phyloP scores from a whole-genome alignment of 805 yeast species.

The Candida chilensis region DNA sequence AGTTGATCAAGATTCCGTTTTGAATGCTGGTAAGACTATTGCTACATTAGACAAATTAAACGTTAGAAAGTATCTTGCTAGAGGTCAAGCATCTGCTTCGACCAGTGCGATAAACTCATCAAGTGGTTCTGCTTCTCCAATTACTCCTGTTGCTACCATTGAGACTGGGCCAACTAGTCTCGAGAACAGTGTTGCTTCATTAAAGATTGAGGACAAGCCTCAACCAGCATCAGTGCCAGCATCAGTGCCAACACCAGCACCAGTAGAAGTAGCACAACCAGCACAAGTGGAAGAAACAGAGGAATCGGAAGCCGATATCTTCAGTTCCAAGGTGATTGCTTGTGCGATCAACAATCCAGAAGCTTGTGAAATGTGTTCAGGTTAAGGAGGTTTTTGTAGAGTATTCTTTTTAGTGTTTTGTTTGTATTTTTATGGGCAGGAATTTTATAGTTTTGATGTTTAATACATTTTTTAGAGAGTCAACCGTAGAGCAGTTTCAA shows the following conservation, averaged over 20 bases:
- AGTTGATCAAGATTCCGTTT: slow-evolving; percentile 34
- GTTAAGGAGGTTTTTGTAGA: slow-evolving; percentile 33
- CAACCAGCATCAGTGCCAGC: too few species aligned
- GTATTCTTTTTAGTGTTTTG: slow-evolving; percentile 1
- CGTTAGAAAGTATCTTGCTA: slow-evolving; percentile 24
- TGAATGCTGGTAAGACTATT: slow-evolving; percentile 23
- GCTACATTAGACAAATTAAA: slow-evolving; percentile 28
- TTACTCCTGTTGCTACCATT: slow-evolving; percentile 12
- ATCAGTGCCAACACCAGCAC: slow-evolving; percentile 3
- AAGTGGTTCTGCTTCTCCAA: slow-evolving; percentile 10
- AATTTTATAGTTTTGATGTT: too few species aligned
- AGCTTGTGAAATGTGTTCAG: slow-evolving; percentile 98
- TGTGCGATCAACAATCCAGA: slow-evolving; percentile 97
- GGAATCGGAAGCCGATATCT: slow-evolving; percentile 63
- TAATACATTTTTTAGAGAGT: too few species aligned
- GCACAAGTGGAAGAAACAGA: slow-evolving; percentile 6
- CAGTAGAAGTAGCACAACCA: slow-evolving; percentile 6
- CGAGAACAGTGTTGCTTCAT: slow-evolving; percentile 37
- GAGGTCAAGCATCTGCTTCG: slow-evolving; percentile 5
- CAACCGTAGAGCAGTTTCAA: too few species aligned
- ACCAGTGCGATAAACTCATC: slow-evolving; percentile 1
- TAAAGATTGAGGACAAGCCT: slow-evolving; percentile 15
- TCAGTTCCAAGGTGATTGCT: slow-evolving; percentile 87
- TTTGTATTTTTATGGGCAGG: slow-evolving; percentile 1
- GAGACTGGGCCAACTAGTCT: slow-evolving; percentile 32